phyloP scores from a whole-genome alignment of 2,329 filamentous ascomycete species.

The Aspergillus sp. region DNA sequence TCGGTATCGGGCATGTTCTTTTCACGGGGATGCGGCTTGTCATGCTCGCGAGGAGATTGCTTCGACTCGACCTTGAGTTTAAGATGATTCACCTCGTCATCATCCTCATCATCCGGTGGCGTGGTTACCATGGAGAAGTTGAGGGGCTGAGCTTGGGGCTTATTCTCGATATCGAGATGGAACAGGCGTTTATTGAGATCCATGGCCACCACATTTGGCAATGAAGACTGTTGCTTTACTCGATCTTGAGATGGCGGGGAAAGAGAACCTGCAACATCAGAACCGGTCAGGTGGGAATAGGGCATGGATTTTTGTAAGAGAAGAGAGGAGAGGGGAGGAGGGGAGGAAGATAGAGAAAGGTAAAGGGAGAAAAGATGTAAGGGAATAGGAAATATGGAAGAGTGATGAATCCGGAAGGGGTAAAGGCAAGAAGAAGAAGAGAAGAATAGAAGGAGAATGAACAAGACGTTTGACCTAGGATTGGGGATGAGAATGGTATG shows the following conservation, averaged over 20 bases:
- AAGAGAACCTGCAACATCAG: neutral
- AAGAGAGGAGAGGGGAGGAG: neutral
- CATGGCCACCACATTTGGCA: constrained; percentile 4
- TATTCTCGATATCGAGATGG: constrained; percentile 7
- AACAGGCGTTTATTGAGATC: constrained; percentile 9
- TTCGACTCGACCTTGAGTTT: constrained; percentile 4
- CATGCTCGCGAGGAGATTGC: neutral
- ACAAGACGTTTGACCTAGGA: neutral
- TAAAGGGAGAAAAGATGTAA: neutral
- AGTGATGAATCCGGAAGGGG: neutral
- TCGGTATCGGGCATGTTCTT: neutral
- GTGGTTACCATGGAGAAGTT: constrained; percentile 25
- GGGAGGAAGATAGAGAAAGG: neutral
- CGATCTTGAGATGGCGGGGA: neutral
- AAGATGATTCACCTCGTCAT: constrained; percentile 2
- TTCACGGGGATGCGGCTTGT: neutral
- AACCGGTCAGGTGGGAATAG: neutral
- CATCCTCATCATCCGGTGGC: constrained; percentile 26
- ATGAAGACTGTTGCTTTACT: neutral
- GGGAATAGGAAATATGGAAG: neutral
- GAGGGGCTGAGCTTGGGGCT: constrained; percentile 12
- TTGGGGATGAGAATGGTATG: too few species aligned
- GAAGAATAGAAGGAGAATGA: neutral
- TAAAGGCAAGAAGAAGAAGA: too few species aligned
- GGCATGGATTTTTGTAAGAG: neutral